Percentiles rank a stretch among this genome's conserved stretches.
phyloP scores from a whole-genome alignment of 768 basidiomycete species.

The Tricholoma sp. region DNA sequence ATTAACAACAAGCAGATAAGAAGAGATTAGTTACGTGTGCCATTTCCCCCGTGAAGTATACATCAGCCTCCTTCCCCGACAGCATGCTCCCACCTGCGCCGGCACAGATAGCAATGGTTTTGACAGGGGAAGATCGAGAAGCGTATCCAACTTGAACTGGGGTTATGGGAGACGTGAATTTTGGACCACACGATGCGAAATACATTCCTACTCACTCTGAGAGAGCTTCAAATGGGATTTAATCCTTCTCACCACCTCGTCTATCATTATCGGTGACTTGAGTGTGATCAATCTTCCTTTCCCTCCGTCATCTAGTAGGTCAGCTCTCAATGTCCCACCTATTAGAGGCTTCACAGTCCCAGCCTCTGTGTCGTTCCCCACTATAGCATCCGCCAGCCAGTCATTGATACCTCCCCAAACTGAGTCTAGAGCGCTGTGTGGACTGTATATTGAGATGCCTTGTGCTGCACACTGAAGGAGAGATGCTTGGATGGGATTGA shows the following conservation, averaged over 20 bases:
- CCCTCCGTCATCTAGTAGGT: constrained; percentile 43
- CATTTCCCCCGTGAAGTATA: constrained; percentile 95
- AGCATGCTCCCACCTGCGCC: constrained; percentile 85
- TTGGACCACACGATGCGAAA: neutral
- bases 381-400: constrained; percentile 66
- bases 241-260: constrained; percentile 59
- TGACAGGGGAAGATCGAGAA: constrained; percentile 29
- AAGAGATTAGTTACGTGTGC: constrained; percentile 53
- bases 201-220: constrained; percentile 41
- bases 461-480: constrained; percentile 75
- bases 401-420: constrained; percentile 86
- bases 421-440: constrained; percentile 87
- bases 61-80: constrained; percentile 67
- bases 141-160: constrained; percentile 68
- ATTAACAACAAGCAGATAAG: neutral
- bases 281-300: constrained; percentile 69
- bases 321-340: constrained; percentile 34
- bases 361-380: constrained; percentile 28
- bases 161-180: constrained; percentile 11
- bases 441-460: constrained; percentile 82
- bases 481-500: constrained; percentile 73
- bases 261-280: constrained; percentile 49
- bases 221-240: constrained; percentile 61
- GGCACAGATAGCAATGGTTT: constrained; percentile 84
- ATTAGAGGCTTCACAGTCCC: constrained; percentile 33